Evolutionary conservation across 805 yeast genomes (phyloP).

Genomic region (Lipomyces orientalis): DNA sequence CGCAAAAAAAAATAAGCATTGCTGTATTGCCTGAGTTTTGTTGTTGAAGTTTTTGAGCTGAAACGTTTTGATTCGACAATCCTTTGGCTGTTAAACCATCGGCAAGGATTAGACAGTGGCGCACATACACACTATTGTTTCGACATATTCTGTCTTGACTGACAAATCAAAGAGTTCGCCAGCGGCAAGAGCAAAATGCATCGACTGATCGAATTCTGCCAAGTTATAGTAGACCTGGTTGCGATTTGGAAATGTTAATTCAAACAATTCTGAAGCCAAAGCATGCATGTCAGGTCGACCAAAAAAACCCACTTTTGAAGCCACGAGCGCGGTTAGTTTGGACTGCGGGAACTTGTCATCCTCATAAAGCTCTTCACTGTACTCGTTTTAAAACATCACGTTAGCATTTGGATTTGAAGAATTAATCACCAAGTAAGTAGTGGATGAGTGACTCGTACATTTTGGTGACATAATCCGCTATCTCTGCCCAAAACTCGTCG

Average conservation of each 20-base stretch:
- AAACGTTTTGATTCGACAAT: too few species aligned
- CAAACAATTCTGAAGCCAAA: too few species aligned
- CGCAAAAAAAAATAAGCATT: too few species aligned
- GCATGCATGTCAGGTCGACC: not conserved
- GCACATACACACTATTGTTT: conserved; percentile 77
- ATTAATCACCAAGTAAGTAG: not conserved
- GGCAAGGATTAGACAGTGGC: too few species aligned
- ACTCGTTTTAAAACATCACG: not conserved
- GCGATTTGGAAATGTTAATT: too few species aligned
- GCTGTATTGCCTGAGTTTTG: too few species aligned
- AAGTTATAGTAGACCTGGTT: conserved; percentile 69
- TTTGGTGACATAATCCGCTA: conserved; percentile 84
- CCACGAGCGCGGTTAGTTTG: conserved; percentile 85
- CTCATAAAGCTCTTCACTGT: conserved; percentile 83
- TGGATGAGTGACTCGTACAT: conserved; percentile 48
- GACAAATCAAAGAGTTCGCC: conserved; percentile 77
- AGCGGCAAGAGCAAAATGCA: conserved; percentile 84
- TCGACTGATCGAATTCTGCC: conserved; percentile 92
- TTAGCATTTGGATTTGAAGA: not conserved
- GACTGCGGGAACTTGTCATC: conserved; percentile 78
- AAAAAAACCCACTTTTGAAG: conserved; percentile 67
- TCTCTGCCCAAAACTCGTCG: conserved; percentile 96
- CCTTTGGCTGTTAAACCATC: too few species aligned
- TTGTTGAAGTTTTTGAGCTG: too few species aligned
- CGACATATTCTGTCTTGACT: conserved; percentile 82